A percentile compares a stretch with the other conserved stretches of the same genome.
These are phyloP conservation scores for Coriolopsis trogii DNA, from an alignment of 1,284 basidiomycete species.

Conservation along the genomic window DNA sequence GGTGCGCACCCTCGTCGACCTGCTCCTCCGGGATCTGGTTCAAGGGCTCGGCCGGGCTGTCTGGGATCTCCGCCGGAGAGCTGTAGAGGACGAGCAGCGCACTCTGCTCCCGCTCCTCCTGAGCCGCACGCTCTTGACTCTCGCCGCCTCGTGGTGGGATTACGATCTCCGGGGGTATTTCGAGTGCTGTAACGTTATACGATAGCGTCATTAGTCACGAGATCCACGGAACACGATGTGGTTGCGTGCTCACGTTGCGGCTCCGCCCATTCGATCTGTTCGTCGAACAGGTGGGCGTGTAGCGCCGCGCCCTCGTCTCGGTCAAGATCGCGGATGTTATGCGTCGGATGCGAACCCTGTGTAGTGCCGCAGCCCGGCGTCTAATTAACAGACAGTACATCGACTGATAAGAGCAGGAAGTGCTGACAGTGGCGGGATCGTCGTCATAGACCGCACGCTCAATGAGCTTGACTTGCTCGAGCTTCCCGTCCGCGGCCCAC, in stretches of 20 bases:
- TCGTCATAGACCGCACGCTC: constrained; percentile 85
- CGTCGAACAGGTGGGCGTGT: constrained; percentile 79
- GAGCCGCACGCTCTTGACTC: constrained; percentile 65
- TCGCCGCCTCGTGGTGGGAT: constrained; percentile 56
- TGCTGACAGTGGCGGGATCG: constrained; percentile 79
- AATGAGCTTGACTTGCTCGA: constrained; percentile 75
- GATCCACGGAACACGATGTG: constrained; percentile 13
- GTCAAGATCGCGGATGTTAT: constrained; percentile 80
- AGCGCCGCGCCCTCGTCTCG: constrained; percentile 81
- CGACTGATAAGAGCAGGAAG: constrained; percentile 39
- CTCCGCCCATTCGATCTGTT: constrained; percentile 81
- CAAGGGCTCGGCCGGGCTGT: constrained; percentile 72
- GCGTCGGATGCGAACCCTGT: constrained; percentile 67
- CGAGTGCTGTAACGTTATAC: constrained; percentile 51
- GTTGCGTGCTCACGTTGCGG: constrained; percentile 59
- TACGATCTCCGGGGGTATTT: constrained; percentile 61
- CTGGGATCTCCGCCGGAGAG: constrained; percentile 67
- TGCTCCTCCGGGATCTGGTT: constrained; percentile 65
- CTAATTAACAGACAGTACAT: constrained; percentile 61
- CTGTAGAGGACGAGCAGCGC: constrained; percentile 75
- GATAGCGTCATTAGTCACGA: constrained; percentile 27
- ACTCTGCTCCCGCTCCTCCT: constrained; percentile 78
- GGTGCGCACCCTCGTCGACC: constrained; percentile 59
- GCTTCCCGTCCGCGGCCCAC: constrained; percentile 72
- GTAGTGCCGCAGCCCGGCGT: constrained; percentile 40